Base-by-base conservation (phyloP, 441 rosid genomes). In the Erodium trifolium region DNA sequence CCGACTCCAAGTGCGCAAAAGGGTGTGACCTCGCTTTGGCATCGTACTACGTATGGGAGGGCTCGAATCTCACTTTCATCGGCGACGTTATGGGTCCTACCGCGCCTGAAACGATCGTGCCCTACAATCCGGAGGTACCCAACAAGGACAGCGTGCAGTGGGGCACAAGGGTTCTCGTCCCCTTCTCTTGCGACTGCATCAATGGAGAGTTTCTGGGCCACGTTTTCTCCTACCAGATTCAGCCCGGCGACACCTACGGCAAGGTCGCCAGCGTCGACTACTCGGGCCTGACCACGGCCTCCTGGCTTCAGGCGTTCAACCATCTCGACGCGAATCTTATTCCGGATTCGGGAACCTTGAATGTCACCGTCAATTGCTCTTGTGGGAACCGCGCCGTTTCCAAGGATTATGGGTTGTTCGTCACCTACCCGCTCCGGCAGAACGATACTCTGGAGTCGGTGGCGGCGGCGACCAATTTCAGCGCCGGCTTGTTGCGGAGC, bases 301-400 rank as follows among this genome's bases (percentile, higher is more conserved):
- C 27, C 0, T 23, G 27, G 27, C 1, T 23, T 23, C 27, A 23
- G 27, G 27, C 27, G 27, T 23, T 23, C 2, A 23, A 23, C 27
- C 27, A 23, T 23, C 27, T 23, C 27, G 27, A 23, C 1, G 27
- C 27, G 1, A 23, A 23, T 2, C 67, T 29, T 4, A 80, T 83
- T 5, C 84, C 84, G 14, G 65, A 11, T 7, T 0, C 0, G 19
- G 71, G 53, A 13, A 35, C 35, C 2, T 70, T 87, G 31, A 82
- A 84, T 3, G 88, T 86, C n/a, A 82, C 86, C 0, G 78, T 87
- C 16, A 87, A 87, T 66, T 86, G 90, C 70, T 84, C 92, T 0
- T 87, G 92, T 29, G 90, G 92, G 16, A 68, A 83, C 35, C 35
- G 67, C 19, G 4, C 18, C 5, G 80, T 82, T 12, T 86, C 90